Conservation (phyloP, 208 protist genomes). For the Trypanosoma grayi region DNA sequence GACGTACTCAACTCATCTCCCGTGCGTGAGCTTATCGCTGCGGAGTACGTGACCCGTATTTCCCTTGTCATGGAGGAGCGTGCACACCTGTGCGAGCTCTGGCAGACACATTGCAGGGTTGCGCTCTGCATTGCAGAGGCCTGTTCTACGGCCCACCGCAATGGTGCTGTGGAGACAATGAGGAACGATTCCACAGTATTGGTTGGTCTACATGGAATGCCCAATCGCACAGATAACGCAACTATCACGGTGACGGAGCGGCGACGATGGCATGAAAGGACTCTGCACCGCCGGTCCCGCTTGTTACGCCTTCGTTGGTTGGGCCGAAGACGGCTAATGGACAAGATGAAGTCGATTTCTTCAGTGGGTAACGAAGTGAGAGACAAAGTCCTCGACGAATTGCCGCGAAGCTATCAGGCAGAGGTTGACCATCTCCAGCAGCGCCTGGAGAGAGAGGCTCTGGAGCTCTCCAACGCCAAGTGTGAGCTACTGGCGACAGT, state of each 20-base stretch:
- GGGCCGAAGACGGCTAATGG: background rate
- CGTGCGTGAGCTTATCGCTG: background rate
- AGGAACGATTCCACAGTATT: no score
- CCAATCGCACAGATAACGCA: background rate
- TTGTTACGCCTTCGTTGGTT: background rate
- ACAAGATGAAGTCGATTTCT: background rate
- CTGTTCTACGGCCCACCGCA: background rate
- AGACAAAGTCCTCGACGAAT: background rate
- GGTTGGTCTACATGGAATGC: no score
- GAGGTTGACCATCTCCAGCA: background rate
- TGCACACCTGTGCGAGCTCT: constrained; percentile 5
- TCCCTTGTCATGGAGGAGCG: constrained; percentile 3
- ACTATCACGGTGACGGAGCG: background rate
- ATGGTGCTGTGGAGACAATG: background rate
- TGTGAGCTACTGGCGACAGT: background rate
- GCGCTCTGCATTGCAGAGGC: background rate
- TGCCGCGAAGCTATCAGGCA: background rate
- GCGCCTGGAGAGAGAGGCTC: background rate
- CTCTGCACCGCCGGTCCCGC: background rate
- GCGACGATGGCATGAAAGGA: background rate
- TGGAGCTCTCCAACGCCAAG: background rate
- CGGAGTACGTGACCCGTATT: constrained; percentile 1
- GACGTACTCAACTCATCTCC: background rate
- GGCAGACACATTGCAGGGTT: background rate
- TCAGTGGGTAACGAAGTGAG: background rate